Evolutionary conservation across 306 rosid genomes (phyloP).

Genomic region (Ziziphus jujuba): DNA sequence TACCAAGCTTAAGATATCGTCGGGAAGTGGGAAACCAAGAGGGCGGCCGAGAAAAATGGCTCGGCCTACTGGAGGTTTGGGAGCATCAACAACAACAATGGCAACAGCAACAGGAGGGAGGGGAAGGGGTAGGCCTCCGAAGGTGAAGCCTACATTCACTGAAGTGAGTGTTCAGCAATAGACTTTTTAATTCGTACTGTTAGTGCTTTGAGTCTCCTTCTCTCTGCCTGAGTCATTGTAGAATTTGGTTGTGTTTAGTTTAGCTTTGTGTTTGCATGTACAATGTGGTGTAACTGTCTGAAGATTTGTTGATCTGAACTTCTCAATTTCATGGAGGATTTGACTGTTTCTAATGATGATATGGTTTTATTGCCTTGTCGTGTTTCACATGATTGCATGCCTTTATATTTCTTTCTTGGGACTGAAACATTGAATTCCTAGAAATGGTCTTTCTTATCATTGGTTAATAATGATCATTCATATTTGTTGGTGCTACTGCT

Average conservation of each 20-base stretch:
- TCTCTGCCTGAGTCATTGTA: conserved; percentile 15
- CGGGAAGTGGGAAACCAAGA: conserved; percentile 49
- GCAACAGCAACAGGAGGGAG: conserved; percentile 27
- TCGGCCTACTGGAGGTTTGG: conserved; percentile 34
- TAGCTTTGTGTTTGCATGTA: conserved; percentile 34
- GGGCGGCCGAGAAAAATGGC: conserved; percentile 82
- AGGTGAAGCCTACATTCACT: conserved; percentile 57
- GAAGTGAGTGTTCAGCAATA: conserved; percentile 66
- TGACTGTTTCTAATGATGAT: conserved; percentile 11
- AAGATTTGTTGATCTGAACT: conserved; percentile 30
- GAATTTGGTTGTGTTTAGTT: conserved; percentile 34
- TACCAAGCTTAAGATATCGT: conserved; percentile 29
- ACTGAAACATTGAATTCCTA: not conserved
- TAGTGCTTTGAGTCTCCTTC: not conserved
- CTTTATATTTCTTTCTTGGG: not conserved
- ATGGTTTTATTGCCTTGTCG: not conserved
- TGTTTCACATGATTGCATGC: not conserved
- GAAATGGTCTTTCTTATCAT: not conserved
- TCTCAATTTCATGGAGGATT: not conserved
- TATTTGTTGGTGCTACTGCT: no score
- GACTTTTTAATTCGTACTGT: conserved; percentile 3
- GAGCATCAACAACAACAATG: not conserved
- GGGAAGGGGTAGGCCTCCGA: conserved; percentile 85
- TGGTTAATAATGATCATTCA: not conserved
- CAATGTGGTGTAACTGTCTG: conserved; percentile 40